A percentile compares a stretch with the other conserved stretches of the same genome.
Conservation (phyloP, 2,329 filamentous ascomycete species). For the Talaromyces islandicus region DNA sequence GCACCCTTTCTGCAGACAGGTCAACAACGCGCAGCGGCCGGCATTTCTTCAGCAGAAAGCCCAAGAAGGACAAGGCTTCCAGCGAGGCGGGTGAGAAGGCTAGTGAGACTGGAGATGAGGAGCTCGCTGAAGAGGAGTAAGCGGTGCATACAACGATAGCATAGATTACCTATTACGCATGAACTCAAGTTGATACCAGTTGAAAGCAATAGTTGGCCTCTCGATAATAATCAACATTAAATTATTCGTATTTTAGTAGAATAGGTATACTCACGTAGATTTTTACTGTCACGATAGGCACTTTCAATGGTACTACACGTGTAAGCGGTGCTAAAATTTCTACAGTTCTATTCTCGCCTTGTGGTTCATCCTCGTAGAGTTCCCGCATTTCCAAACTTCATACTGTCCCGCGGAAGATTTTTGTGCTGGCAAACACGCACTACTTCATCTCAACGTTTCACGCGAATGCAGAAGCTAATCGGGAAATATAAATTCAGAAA, state of each 20-base stretch:
- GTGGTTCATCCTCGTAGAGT: not conserved
- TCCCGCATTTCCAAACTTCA: not conserved
- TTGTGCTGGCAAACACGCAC: not conserved
- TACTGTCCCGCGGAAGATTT: not conserved
- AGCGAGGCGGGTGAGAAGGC: slow-evolving; percentile 40
- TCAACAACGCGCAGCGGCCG: slow-evolving; percentile 36
- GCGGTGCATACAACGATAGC: not conserved
- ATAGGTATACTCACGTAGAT: not conserved
- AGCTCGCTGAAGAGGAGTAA: slow-evolving; percentile 27
- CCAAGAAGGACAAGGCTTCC: slow-evolving; percentile 36
- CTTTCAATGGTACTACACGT: not conserved
- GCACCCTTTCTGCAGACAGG: slow-evolving; percentile 37
- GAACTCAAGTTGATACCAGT: not conserved
- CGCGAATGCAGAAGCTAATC: not conserved
- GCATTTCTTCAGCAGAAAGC: slow-evolving; percentile 44
- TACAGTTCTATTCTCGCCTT: not conserved
- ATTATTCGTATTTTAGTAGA: not conserved
- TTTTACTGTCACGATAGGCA: not conserved
- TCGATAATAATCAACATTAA: not conserved
- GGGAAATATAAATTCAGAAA: not conserved
- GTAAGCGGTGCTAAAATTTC: not conserved
- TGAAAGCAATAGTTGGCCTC: not conserved
- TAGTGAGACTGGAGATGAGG: slow-evolving; percentile 40
- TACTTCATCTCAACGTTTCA: not conserved
- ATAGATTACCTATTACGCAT: not conserved